Base-by-base conservation (phyloP, 495 filamentous ascomycete genomes). In the Penicilliopsis zonata region DNA sequence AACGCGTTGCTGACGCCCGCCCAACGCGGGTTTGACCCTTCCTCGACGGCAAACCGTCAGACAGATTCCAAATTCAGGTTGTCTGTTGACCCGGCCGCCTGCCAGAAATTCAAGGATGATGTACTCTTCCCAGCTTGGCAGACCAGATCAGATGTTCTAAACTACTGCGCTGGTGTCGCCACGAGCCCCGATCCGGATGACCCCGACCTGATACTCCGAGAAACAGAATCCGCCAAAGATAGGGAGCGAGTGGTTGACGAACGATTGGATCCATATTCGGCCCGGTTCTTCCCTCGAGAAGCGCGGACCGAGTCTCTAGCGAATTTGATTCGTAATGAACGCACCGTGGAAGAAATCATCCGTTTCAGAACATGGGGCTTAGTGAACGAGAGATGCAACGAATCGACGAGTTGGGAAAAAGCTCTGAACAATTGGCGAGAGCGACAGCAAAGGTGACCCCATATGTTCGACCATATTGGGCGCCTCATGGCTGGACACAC, bases 101-200 rank as follows among this genome's bases (percentile, higher is more conserved):
- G 90, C 45, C 57, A 61, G 30, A 37, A 40, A 2, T 95, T 98
- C 61, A 82, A 83, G 43, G 59, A 85, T 9, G 66, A 78, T 18
- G 74, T 94, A 1, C 55, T 98, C 0, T 90, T 94, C 33, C 83
- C 82, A 0, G 81, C 83, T 16, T 98, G 90, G 90, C 79, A 92
- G 41, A 65, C 67, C 3, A 70, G 90, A 28, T 82, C 81, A 6
- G 82, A 92, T 50, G 80, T 95, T 2, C 58, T 98, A 20, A 82
- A 72, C 34, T 98, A 94, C 50, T 98, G 90, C 55, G 77, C 84
- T 8, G 69, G 77, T 14, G 90, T 98, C 7, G 90, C 90, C 2
- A 84, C 84, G 2, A 78, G 74, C 32, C 80, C 82, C 2, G 86
- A 98, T 46, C 86, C 86, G 0, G 75, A 86, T 23, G 88, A 98